Evolutionary conservation across 2,329 filamentous ascomycete species (phyloP).

Genomic region (Hypoxylon sp.): DNA sequence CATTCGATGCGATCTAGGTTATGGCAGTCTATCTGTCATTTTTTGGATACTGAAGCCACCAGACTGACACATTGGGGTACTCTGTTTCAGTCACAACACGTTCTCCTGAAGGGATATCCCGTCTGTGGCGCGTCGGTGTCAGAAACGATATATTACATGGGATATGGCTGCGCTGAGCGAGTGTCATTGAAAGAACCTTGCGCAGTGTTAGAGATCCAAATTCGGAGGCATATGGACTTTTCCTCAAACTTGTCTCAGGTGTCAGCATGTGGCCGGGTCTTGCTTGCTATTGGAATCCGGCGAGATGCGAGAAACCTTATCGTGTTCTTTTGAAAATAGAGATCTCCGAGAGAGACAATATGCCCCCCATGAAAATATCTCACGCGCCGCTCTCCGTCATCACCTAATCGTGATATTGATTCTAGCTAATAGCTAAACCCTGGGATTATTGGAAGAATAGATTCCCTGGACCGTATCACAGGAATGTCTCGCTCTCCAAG

Average conservation of each 20-base stretch:
- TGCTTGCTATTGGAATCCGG: background rate
- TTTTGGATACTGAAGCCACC: background rate
- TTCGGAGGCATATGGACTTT: background rate
- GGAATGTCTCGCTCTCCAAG: background rate
- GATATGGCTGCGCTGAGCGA: background rate
- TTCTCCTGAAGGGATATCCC: background rate
- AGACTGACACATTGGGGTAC: background rate
- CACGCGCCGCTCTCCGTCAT: background rate
- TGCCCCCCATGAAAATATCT: background rate
- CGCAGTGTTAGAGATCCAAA: background rate
- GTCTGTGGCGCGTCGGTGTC: no score
- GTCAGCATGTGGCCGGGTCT: slow-evolving; percentile 7
- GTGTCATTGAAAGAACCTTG: background rate
- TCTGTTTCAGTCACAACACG: background rate
- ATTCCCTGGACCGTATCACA: background rate
- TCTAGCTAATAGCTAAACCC: background rate
- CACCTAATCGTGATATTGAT: background rate
- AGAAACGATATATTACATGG: background rate
- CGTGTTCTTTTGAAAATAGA: background rate
- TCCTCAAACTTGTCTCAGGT: slow-evolving; percentile 11
- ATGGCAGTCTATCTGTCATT: background rate
- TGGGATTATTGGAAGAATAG: background rate
- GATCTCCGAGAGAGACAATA: background rate
- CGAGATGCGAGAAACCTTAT: background rate
- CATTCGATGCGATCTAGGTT: background rate